These are phyloP conservation scores for Arthroderma sp. DNA, from an alignment of 2,329 filamentous ascomycete species.

Conservation along the genomic window DNA sequence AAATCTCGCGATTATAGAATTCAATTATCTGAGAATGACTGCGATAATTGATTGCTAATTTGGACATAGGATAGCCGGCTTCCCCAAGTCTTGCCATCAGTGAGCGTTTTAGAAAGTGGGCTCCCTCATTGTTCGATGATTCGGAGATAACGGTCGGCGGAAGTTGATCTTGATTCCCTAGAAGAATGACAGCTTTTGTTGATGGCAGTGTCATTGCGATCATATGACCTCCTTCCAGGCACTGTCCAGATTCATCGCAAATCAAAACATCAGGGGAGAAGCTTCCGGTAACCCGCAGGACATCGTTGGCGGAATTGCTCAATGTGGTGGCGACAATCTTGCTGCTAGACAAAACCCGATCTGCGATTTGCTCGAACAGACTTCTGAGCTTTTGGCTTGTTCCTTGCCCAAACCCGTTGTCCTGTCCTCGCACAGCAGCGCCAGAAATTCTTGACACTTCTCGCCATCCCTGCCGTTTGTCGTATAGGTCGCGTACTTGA, in stretches of 20 bases:
- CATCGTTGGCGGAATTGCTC: neutral
- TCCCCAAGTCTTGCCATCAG: conserved; percentile 1
- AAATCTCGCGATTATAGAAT: neutral
- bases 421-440: neutral
- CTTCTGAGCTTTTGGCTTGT: neutral
- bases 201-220: conserved; percentile 6
- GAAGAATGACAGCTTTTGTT: conserved; percentile 5
- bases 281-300: neutral
- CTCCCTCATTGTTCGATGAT: conserved; percentile 6
- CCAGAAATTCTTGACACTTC: neutral
- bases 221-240: conserved; percentile 9
- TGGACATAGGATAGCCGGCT: neutral
- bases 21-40: neutral
- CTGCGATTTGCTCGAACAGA: neutral
- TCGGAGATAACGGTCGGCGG: conserved; percentile 8
- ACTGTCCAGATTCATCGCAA: conserved; percentile 10
- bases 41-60: neutral
- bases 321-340: neutral
- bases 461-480: neutral
- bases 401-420: neutral
- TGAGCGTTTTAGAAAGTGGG: conserved; percentile 4
- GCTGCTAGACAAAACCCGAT: neutral
- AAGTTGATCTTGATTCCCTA: conserved; percentile 9
- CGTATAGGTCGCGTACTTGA: neutral
- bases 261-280: conserved; percentile 8